Conservation (phyloP, 1,284 basidiomycete species). For the Tilletiaria anomala region DNA sequence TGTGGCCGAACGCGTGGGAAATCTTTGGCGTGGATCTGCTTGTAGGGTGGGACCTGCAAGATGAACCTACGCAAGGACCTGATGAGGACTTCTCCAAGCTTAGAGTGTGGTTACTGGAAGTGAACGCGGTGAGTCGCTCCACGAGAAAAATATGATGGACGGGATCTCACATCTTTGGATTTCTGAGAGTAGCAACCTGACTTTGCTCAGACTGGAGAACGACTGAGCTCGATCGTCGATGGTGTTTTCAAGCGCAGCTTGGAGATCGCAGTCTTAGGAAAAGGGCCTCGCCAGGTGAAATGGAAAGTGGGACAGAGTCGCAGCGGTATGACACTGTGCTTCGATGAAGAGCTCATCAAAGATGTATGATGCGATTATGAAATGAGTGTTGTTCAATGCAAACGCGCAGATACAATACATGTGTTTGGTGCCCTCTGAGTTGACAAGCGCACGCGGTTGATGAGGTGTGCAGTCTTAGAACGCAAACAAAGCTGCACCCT, state of each 20-base stretch:
- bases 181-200: constrained; percentile 87
- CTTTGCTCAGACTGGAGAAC: constrained; percentile 79
- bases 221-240: constrained; percentile 62
- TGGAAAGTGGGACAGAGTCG: constrained; percentile 19
- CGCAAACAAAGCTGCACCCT: constrained; percentile 69
- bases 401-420: no score
- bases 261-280: constrained; percentile 19
- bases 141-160: no score
- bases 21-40: constrained; percentile 79
- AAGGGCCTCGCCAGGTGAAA: neutral
- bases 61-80: no score
- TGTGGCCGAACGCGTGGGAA: constrained; percentile 78
- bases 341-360: constrained; percentile 10
- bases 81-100: no score
- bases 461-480: no score
- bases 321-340: constrained; percentile 19
- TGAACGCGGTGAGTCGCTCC: no score
- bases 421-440: no score
- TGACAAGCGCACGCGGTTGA: constrained; percentile 39
- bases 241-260: constrained; percentile 51
- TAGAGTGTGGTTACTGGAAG: constrained; percentile 69
- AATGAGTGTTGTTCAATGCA: no score
- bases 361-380: no score
- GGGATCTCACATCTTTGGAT: no score
- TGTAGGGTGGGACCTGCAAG: constrained; percentile 42